A percentile compares a stretch with the other conserved stretches of the same genome.
phyloP scores from a whole-genome alignment of 805 yeast genomes.

The Yarrowia sp. region DNA sequence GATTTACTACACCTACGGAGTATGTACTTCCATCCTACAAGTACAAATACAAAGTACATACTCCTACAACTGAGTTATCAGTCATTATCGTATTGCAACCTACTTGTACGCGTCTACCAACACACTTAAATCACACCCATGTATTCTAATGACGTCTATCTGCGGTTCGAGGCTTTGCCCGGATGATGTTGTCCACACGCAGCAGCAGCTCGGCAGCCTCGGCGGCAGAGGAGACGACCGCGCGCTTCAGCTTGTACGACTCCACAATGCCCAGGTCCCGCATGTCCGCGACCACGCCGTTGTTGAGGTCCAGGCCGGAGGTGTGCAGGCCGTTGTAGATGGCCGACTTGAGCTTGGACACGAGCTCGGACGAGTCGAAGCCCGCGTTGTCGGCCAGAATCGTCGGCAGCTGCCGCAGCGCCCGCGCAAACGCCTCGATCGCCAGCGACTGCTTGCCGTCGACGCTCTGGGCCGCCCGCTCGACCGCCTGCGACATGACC shows the following conservation, averaged over 20 bases:
- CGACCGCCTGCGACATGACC: constrained; percentile 97
- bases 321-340: constrained; percentile 90
- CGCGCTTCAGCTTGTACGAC: constrained; percentile 84
- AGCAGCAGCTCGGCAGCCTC: constrained; percentile 96
- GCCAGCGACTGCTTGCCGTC: constrained; percentile 93
- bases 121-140: no score
- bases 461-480: constrained; percentile 84
- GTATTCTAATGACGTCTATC: constrained; percentile 48
- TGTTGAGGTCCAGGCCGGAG: constrained; percentile 83
- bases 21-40: no score
- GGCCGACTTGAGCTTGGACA: constrained; percentile 83
- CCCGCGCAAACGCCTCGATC: constrained; percentile 89
- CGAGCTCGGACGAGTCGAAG: constrained; percentile 86
- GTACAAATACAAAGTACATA: no score
- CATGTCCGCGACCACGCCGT: constrained; percentile 89
- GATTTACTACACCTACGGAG: no score
- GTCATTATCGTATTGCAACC: no score
- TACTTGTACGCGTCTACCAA: no score
- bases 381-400: constrained; percentile 98
- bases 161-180: constrained; percentile 97
- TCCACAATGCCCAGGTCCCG: constrained; percentile 90
- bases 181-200: constrained; percentile 93
- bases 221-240: constrained; percentile 93
- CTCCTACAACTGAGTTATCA: no score
- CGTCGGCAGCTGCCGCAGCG: constrained; percentile 91